A percentile compares a stretch with the other conserved stretches of the same genome.
phyloP scores from a whole-genome alignment of 257 asterid genomes.

The Penstemon barbatus region DNA sequence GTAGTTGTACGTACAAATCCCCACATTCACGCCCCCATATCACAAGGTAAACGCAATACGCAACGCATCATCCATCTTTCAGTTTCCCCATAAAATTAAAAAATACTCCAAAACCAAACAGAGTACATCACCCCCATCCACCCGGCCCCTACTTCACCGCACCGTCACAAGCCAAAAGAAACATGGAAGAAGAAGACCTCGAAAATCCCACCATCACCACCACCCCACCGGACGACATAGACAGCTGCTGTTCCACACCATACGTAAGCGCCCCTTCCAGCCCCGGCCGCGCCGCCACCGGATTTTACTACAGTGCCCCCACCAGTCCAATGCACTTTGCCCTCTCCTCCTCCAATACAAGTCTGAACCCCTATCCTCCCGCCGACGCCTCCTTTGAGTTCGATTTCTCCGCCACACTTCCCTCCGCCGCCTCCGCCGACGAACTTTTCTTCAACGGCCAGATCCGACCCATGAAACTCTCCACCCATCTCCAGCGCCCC shows the following conservation, averaged over 20 bases:
- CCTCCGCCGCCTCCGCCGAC: slow-evolving; percentile 69
- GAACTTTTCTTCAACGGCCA: slow-evolving; percentile 84
- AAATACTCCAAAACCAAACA: neutral
- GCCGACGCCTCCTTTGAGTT: slow-evolving; percentile 54
- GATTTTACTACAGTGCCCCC: slow-evolving; percentile 85
- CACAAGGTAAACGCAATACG: no score
- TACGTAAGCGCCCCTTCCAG: slow-evolving; percentile 92
- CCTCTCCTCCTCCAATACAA: slow-evolving; percentile 34
- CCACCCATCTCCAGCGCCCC: slow-evolving; percentile 64
- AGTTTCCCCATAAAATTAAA: no score
- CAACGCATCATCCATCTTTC: no score
- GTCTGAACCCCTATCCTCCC: slow-evolving; percentile 27
- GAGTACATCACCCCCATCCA: neutral
- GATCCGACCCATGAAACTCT: slow-evolving; percentile 90
- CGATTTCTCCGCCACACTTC: slow-evolving; percentile 54
- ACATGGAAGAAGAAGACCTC: slow-evolving; percentile 47
- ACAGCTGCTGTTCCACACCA: slow-evolving; percentile 88
- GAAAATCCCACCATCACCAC: slow-evolving; percentile 39
- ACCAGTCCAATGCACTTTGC: slow-evolving; percentile 85
- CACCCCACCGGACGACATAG: slow-evolving; percentile 46
- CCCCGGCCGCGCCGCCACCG: slow-evolving; percentile 66
- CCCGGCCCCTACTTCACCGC: slow-evolving; percentile 11
- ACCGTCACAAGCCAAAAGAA: slow-evolving; percentile 17
- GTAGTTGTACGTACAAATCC: no score
- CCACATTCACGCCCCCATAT: no score